phyloP scores from a whole-genome alignment of 2,329 filamentous ascomycete genomes.

The Leptodontidium sp. region DNA sequence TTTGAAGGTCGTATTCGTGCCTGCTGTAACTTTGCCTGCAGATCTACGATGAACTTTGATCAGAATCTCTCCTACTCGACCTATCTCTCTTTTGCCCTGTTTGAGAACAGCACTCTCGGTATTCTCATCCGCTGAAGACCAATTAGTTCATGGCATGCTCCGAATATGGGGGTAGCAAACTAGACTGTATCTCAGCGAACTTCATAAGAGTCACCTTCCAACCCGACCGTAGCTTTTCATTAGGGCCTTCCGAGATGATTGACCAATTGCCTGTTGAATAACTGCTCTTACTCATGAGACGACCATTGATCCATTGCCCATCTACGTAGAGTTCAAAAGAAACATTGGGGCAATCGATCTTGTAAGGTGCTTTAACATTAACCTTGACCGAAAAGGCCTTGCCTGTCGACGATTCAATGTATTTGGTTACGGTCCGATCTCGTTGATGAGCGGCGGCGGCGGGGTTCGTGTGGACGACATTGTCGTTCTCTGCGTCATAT shows the following conservation, averaged over 20 bases:
- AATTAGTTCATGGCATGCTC: not conserved
- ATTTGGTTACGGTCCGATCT: slow-evolving; percentile 5
- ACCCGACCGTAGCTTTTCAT: not conserved
- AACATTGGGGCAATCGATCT: not conserved
- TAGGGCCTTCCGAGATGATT: not conserved
- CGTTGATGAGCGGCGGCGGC: not conserved
- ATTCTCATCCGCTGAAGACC: not conserved
- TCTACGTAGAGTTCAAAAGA: not conserved
- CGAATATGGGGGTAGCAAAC: not conserved
- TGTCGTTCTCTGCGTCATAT: slow-evolving; percentile 29
- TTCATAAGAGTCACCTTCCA: not conserved
- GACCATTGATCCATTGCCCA: not conserved
- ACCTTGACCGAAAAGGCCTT: slow-evolving; percentile 9
- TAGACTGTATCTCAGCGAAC: slow-evolving; percentile 10
- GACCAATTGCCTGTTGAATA: not conserved
- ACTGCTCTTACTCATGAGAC: not conserved
- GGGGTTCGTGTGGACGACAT: not conserved
- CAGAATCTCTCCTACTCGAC: not conserved
- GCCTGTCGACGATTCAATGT: slow-evolving; percentile 3
- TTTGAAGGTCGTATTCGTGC: not conserved
- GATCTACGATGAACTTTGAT: slow-evolving; percentile 1
- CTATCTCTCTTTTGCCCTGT: not conserved
- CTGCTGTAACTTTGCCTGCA: not conserved
- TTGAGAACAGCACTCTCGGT: not conserved
- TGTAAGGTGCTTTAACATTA: not conserved